Base-by-base conservation (phyloP, 2,329 filamentous ascomycete genomes). In the Pyrenophora graminea region DNA sequence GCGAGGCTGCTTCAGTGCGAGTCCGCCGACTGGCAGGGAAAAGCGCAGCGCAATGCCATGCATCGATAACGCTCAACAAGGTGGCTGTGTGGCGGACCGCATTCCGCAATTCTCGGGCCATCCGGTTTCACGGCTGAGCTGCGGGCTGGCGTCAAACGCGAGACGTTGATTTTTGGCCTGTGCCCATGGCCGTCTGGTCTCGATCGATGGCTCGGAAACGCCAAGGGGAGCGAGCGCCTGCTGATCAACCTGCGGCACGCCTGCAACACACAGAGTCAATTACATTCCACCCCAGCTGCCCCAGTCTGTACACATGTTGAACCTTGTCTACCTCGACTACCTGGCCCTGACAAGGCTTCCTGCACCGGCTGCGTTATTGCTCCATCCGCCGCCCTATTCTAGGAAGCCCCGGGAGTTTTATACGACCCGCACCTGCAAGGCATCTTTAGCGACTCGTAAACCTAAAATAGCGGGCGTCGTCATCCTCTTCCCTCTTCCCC, bases 61-160 rank as follows among this genome's bases (percentile, higher is more conserved):
- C 39, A 34, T 50, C 47, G 41, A 45, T 45, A 36, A 45, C 19
- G 33, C 45, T 19, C 30, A 50, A 45, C 40, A 48, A 42, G 33
- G 46, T 44, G 18, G 27, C 27, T 30, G 27, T 30, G 38, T 31
- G 47, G 47, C 47, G 47, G 32, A 19, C 15, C 39, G 34, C 30
- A 33, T 39, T 40, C 10, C 39, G 34, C 30, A 33, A 36, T 40
- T 7, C 39, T 45, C 46, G 30, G 31, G 33, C 39, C 39, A 45
- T 34, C 27, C 34, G 39, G 39, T 49, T 39, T 45, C 47, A 50
- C 41, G 41, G 34, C 45, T 36, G 38, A 23, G 45, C 45, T 21
- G 34, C 46, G 39, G 23, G 40, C 39, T 49, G 34, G 36, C 47
- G 41, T 40, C 46, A 39, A 45, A 45, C 40, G 15, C 47, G 39